Evolutionary conservation across 169 alveolate species (phyloP), one percentile per base, ranked within the genome.

Genomic region (Toxoplasma gondii): DNA sequence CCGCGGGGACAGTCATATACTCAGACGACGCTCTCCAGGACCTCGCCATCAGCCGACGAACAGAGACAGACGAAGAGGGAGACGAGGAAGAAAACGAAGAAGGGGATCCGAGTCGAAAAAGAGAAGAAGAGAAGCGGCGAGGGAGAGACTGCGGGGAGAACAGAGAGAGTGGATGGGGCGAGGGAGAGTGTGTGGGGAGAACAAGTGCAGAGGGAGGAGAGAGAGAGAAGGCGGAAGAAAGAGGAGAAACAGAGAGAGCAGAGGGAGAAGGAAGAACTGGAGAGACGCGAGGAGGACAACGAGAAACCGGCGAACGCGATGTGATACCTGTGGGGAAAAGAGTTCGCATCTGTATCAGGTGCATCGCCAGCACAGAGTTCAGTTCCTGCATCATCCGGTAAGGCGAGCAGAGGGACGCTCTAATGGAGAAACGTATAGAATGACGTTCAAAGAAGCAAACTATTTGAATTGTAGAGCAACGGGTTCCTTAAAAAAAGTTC

Each of bases 321-420:
- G 43, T 91, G 17, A 91, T 91, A 2, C 29, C 53, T 38, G 91
- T 91, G 39, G 94, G 94, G 43, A 81, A 91, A 90, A 44, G 38
- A 39, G 49, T 91, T 67, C 67, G 80, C 17, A 54, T 91, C 12
- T 90, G 91, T 1, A 41, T 91, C 38, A 24, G 91, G n/a, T 91
- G 94, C 74, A 78, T 91, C 10, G 94, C 94, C 91, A 91, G 94
- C 83, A 84, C 54, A 43, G 69, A 81, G 84, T 91, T 38, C 43
- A 64, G 81, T 27, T 27, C 94, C 31, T 91, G 94, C 83, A 43
- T 81, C 38, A 44, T 91, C 29, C 41, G 87, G 94, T 91, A 80
- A 70, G 81, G 41, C 19, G 1, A 9, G 45, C 1, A 9, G 88
- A 12, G 9, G 64, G 38, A 38, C 64, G 58, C 53, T 19, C 36